These are phyloP conservation scores for Trypanosoma lewisi DNA, from an alignment of 208 protist genomes.

Conservation along the genomic window DNA sequence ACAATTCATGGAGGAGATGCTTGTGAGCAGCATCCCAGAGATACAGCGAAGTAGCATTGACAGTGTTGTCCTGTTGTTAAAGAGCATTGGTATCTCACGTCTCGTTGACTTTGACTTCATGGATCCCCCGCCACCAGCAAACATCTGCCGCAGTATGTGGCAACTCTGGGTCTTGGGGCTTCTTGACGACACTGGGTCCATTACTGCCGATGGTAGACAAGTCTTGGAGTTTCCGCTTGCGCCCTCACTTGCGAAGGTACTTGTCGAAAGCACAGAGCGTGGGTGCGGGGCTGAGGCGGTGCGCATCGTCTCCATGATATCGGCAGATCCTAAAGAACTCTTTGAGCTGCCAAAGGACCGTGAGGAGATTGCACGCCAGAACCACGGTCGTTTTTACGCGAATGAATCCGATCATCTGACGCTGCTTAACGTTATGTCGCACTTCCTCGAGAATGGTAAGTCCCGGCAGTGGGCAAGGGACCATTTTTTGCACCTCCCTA, in stretches of 20 bases:
- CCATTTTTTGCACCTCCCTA: constrained; percentile 97
- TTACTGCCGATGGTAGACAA: constrained; percentile 94
- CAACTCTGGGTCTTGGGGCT: constrained; percentile 98
- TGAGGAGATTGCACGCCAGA: constrained; percentile 79
- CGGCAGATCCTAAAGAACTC: constrained; percentile 91
- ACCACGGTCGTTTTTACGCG: constrained; percentile 95
- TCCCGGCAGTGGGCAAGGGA: constrained; percentile 94
- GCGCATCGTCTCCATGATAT: constrained; percentile 97
- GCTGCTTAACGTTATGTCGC: constrained; percentile 97
- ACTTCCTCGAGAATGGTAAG: constrained; percentile 92
- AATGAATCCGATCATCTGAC: constrained; percentile 99
- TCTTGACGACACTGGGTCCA: constrained; percentile 93
- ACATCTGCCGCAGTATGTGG: constrained; percentile 94
- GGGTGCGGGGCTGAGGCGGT: constrained; percentile 90
- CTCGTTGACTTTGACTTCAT: constrained; percentile 99
- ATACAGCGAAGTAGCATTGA: constrained; percentile 98
- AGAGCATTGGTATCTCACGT: constrained; percentile 95
- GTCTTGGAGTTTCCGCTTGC: constrained; percentile 99
- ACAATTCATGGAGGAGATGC: constrained; percentile 95
- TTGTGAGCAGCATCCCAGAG: constrained; percentile 93
- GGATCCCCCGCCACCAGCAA: constrained; percentile 96
- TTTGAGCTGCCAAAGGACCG: constrained; percentile 93
- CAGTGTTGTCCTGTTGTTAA: constrained; percentile 93
- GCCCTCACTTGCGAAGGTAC: constrained; percentile 95
- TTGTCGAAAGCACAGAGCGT: constrained; percentile 78